These are phyloP conservation scores for Rhodotorula sp. DNA, from an alignment of 1,284 basidiomycete genomes.

Conservation along the genomic window DNA sequence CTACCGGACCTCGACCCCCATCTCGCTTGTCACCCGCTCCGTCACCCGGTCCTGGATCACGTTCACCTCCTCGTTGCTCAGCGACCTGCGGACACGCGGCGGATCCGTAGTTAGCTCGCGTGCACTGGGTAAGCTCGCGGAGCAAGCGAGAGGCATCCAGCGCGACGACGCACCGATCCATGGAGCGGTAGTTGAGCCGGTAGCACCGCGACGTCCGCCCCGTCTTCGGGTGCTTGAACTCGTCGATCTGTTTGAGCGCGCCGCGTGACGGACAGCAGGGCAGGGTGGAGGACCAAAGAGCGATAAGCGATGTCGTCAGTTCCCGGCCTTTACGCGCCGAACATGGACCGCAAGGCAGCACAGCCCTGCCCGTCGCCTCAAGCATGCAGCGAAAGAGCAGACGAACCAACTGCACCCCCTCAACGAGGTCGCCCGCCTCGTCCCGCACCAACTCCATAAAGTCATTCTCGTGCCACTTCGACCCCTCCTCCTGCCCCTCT, in stretches of 20 bases:
- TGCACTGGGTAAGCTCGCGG: no score
- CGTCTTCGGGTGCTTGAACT: slow-evolving; percentile 89
- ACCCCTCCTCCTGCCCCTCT: slow-evolving; percentile 30
- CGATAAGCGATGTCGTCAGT: no score
- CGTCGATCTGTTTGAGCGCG: slow-evolving; percentile 68
- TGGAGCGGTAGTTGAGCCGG: slow-evolving; percentile 90
- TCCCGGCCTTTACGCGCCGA: no score
- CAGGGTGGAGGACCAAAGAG: no score
- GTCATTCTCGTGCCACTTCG: slow-evolving; percentile 84
- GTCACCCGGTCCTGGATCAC: slow-evolving; percentile 63
- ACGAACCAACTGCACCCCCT: slow-evolving; percentile 80
- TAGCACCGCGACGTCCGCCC: slow-evolving; percentile 79
- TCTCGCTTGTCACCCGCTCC: slow-evolving; percentile 52
- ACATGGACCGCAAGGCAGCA: no score
- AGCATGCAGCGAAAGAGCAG: background rate
- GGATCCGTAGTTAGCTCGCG: slow-evolving; percentile 30
- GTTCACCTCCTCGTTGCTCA: slow-evolving; percentile 90
- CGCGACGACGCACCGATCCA: slow-evolving; percentile 68
- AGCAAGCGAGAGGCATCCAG: background rate
- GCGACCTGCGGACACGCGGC: slow-evolving; percentile 54
- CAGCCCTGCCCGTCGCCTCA: no score
- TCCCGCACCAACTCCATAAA: slow-evolving; percentile 94
- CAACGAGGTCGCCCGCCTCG: slow-evolving; percentile 84
- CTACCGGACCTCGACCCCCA: slow-evolving; percentile 56
- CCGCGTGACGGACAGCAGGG: background rate